These are phyloP conservation scores for Boletus sensibilis DNA, from an alignment of 768 basidiomycete species.

Conservation along the genomic window DNA sequence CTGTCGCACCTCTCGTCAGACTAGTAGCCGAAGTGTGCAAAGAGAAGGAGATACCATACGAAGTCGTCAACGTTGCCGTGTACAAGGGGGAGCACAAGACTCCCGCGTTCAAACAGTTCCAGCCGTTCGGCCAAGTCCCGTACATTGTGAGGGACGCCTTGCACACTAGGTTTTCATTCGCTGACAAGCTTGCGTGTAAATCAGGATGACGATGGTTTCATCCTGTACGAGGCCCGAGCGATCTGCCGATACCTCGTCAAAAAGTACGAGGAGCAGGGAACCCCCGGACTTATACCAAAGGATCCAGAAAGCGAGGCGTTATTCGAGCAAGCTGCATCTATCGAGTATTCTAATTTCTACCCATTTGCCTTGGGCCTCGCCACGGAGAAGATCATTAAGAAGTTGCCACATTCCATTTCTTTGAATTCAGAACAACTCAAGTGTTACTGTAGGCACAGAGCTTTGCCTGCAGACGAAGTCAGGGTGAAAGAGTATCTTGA, in stretches of 20 bases:
- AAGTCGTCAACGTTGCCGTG: constrained; percentile 36
- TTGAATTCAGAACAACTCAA: constrained; percentile 3
- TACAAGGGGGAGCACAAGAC: constrained; percentile 37
- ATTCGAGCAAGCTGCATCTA: constrained; percentile 25
- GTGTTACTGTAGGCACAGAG: constrained; percentile 3
- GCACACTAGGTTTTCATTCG: background rate
- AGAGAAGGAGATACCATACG: constrained; percentile 41
- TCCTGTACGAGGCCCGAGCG: constrained; percentile 27
- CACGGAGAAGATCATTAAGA: constrained; percentile 50
- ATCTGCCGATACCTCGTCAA: constrained; percentile 33
- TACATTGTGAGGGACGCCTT: constrained; percentile 22
- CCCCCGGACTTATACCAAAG: constrained; percentile 17
- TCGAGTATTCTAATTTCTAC: constrained; percentile 45
- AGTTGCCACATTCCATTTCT: constrained; percentile 36
- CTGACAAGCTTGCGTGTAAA: background rate
- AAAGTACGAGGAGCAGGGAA: constrained; percentile 27
- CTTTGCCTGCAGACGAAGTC: constrained; percentile 19
- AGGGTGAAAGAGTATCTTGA: constrained; percentile 22
- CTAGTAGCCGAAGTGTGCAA: constrained; percentile 41
- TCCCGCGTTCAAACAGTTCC: constrained; percentile 22
- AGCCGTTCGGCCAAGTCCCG: constrained; percentile 42
- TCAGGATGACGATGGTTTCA: constrained; percentile 34
- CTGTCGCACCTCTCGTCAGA: constrained; percentile 38
- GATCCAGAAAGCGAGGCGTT: constrained; percentile 13
- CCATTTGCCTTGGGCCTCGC: constrained; percentile 41